Base-by-base conservation (phyloP, 176 grass and related monocot species). In the Ampelocalamus luodianensis region DNA sequence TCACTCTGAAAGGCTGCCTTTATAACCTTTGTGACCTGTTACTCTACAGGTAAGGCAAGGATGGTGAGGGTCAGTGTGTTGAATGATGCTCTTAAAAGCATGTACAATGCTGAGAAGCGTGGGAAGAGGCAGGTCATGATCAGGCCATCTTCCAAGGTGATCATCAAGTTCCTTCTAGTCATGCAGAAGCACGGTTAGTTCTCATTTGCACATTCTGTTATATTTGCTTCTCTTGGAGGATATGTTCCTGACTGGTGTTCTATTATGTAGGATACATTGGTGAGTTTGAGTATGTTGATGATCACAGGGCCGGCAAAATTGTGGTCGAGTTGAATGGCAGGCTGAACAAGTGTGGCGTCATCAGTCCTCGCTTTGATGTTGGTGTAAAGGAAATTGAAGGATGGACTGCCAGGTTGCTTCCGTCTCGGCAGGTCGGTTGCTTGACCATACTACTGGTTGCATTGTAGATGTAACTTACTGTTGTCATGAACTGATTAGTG, bases 31-130 rank as follows among this genome's bases (percentile, higher is more conserved):
- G 6, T 43, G 8, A 2, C 37, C 18, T 65, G 15, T 45, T 48
- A 6, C 24, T 66, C 10, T 34, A 26, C 51, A 79, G 79, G 82
- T 78, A 81, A 92, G 91, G 58, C 69, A 81, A 92, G 91, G 58
- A 94, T 92, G 93, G 93, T 94, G 90, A 94, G 90, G 34, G 68
- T 94, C 8, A 94, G 93, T 10, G 93, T 94, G 42, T 61, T 94
- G 55, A 94, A 94, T 1, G 93, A 94, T 68, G 93, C 93, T 39
- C 90, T 94, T 2, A 94, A 94, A 88, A 90, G 85, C 78, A 94
- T 94, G 93, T 94, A 94, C 90, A 94, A 94, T 68, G 93, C 93
- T 40, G 93, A 94, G 70, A 94, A 94, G 82, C 88, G 90, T 44
- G 89, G 92, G 39, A 94, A 94, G 87, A 74, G 86, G 49, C 89